Conservation (phyloP, 2,329 filamentous ascomycete genomes). For the Xylariales sp. region DNA sequence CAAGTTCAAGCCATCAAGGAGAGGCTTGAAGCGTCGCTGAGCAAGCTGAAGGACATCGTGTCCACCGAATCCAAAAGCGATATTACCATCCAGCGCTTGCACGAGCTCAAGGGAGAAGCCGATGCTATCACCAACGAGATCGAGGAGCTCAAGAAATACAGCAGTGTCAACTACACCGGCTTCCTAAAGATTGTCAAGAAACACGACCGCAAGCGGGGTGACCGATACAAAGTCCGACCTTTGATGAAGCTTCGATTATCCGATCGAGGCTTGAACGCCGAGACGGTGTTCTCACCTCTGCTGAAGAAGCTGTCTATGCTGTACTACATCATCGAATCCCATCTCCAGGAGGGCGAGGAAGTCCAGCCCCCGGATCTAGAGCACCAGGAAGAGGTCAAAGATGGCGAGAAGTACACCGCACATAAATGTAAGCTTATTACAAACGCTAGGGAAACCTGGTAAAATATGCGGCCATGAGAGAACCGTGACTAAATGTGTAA, state of each 20-base stretch:
- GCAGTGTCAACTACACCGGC: conserved; percentile 93
- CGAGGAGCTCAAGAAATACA: conserved; percentile 91
- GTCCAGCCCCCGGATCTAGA: conserved; percentile 40
- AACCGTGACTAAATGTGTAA: neutral
- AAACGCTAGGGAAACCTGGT: too few species aligned
- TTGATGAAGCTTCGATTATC: conserved; percentile 87
- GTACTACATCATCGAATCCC: conserved; percentile 90
- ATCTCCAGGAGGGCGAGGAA: conserved; percentile 60
- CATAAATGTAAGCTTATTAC: conserved; percentile 83
- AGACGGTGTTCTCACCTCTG: conserved; percentile 81
- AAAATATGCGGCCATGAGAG: neutral
- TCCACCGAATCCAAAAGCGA: conserved; percentile 57
- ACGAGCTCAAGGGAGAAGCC: conserved; percentile 72
- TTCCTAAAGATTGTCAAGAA: conserved; percentile 99
- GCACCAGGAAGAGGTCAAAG: conserved; percentile 51
- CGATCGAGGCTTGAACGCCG: conserved; percentile 90
- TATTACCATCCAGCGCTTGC: conserved; percentile 50
- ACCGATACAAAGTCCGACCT: conserved; percentile 81
- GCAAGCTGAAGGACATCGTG: conserved; percentile 78
- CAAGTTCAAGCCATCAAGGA: conserved; percentile 59
- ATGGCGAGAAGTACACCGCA: conserved; percentile 73
- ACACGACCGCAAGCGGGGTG: conserved; percentile 89
- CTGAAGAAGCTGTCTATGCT: conserved; percentile 89
- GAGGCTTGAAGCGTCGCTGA: conserved; percentile 51
- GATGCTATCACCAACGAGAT: conserved; percentile 87